phyloP scores from a whole-genome alignment of 225 moss, liverwort and hornwort species.

The Pleurozium schreberi region DNA sequence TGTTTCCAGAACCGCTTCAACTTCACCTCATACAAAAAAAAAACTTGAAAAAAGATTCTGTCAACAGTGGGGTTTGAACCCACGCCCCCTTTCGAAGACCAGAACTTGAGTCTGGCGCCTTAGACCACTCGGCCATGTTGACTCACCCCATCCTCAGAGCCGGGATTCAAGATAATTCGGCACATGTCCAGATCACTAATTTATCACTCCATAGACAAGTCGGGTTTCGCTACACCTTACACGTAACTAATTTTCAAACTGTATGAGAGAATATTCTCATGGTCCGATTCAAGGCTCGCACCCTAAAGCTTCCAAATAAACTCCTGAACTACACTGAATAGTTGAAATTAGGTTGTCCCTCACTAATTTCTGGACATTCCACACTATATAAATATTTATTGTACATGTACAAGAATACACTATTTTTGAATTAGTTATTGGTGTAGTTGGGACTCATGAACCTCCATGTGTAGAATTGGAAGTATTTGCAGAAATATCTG shows the following conservation, averaged over 20 bases:
- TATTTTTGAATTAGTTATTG: too few relatives aligned
- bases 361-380: too few relatives aligned
- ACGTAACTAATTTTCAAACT: not conserved
- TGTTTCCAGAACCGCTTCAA: not conserved
- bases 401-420: too few relatives aligned
- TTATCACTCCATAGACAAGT: not conserved
- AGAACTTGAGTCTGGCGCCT: conserved; percentile 56
- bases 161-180: too few relatives aligned
- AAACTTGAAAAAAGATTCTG: not conserved
- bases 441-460: too few relatives aligned
- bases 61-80: conserved; percentile 50
- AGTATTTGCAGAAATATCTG: too few relatives aligned
- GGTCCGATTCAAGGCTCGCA: not conserved
- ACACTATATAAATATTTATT: too few relatives aligned
- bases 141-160: accelerated
- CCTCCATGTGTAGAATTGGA: too few relatives aligned
- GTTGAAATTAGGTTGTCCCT: too few relatives aligned
- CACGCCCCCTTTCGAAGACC: conserved; percentile 51
- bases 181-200: accelerated
- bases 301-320: not conserved
- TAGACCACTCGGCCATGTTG: conserved; percentile 55
- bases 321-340: not conserved
- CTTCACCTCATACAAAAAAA: not conserved
- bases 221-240: not conserved
- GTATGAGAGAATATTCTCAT: not conserved